Percentiles rank a stretch among this genome's conserved stretches.
Evolutionary conservation across 2,329 filamentous ascomycete species (phyloP).

Genomic region (Monosporascus sp.): DNA sequence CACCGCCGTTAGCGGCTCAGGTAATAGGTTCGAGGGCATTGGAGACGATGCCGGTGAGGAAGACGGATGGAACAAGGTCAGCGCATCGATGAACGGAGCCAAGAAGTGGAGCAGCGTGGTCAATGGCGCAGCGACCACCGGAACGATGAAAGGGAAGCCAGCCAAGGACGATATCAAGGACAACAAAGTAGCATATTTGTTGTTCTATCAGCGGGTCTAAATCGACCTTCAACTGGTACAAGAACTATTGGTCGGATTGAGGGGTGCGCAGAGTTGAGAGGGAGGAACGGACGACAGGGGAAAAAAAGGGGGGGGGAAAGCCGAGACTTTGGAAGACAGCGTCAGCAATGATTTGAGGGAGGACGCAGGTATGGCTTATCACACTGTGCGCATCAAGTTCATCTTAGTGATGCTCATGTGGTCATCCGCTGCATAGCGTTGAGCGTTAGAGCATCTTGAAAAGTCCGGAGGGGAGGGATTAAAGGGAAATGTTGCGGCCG

Average conservation of each 20-base stretch:
- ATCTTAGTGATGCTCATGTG: neutral
- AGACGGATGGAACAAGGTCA: conserved; percentile 79
- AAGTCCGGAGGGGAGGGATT: neutral
- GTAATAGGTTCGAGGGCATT: conserved; percentile 70
- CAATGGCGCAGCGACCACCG: conserved; percentile 58
- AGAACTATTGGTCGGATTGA: neutral
- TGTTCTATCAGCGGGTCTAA: conserved; percentile 83
- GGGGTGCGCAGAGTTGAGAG: too few species aligned
- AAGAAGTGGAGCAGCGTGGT: conserved; percentile 69
- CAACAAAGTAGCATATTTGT: conserved; percentile 93
- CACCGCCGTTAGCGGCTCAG: conserved; percentile 30
- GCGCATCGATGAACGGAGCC: conserved; percentile 53
- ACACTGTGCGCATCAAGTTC: neutral
- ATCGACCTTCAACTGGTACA: neutral
- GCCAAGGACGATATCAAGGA: conserved; percentile 67
- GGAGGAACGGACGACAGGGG: conserved; percentile 1
- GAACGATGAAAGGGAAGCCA: conserved; percentile 51
- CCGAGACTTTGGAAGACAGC: neutral
- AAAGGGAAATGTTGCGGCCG: neutral
- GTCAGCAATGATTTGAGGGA: neutral
- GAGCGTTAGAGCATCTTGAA: neutral
- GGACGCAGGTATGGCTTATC: neutral
- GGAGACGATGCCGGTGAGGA: conserved; percentile 63
- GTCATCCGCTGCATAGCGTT: neutral
- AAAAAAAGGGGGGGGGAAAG: neutral